phyloP scores from a whole-genome alignment of 495 filamentous ascomycete species.

The Apodospora peruviana region DNA sequence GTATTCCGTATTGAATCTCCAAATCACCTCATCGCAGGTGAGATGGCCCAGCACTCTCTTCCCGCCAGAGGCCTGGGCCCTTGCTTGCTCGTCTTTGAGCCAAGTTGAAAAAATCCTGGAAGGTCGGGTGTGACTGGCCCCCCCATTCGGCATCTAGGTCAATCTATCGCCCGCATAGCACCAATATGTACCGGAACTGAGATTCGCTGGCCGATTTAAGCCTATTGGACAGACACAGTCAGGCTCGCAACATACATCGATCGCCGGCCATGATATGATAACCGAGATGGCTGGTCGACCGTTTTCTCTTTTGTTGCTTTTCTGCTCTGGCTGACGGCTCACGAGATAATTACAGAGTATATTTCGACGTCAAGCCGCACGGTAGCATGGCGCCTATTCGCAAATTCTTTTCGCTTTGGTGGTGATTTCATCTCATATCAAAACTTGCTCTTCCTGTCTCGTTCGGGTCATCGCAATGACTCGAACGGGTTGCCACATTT shows the following conservation, averaged over 20 bases:
- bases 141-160: constrained; percentile 1
- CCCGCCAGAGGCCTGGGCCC: neutral
- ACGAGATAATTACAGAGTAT: no score
- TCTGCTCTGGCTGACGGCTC: no score
- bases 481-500: no score
- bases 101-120: neutral
- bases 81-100: neutral
- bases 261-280: constrained; percentile 1
- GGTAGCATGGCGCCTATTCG: no score
- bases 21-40: neutral
- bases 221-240: constrained; percentile 8
- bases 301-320: no score
- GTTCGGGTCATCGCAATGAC: no score
- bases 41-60: neutral
- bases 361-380: no score
- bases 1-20: neutral
- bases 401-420: no score
- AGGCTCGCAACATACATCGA: neutral
- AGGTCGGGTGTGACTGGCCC: neutral
- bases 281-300: constrained; percentile 12
- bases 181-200: constrained; percentile 10
- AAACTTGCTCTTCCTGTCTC: no score
- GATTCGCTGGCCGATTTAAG: constrained; percentile 17
- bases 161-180: constrained; percentile 16
- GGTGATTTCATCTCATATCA: no score